These are phyloP conservation scores for Fonsecaea pedrosoi DNA, from an alignment of 2,329 filamentous ascomycete genomes.

Conservation along the genomic window DNA sequence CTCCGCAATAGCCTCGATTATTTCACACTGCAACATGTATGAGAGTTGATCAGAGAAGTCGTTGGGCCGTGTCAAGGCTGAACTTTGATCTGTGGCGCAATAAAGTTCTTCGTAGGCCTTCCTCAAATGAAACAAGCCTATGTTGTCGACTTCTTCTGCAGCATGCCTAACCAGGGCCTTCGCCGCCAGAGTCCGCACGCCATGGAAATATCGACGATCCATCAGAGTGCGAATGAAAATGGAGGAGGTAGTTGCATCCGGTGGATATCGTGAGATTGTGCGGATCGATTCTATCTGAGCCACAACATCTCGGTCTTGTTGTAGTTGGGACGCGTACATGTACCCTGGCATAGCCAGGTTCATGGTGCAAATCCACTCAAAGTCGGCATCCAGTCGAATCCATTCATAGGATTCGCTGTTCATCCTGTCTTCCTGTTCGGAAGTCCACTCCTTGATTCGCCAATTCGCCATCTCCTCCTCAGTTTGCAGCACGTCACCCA, in stretches of 20 bases:
- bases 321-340: conserved; percentile 97
- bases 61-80: conserved; percentile 82
- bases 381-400: conserved; percentile 97
- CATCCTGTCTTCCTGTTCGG: conserved; percentile 88
- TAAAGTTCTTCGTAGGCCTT: conserved; percentile 88
- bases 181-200: conserved; percentile 85
- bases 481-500: conserved; percentile 87
- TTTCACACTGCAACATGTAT: conserved; percentile 83
- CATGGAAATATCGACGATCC: conserved; percentile 91
- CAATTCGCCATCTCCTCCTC: conserved; percentile 83
- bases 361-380: conserved; percentile 92
- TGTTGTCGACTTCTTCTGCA: conserved; percentile 71
- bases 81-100: conserved; percentile 70
- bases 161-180: conserved; percentile 78
- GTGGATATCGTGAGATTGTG: conserved; percentile 70
- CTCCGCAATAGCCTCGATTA: conserved; percentile 78
- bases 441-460: conserved; percentile 86
- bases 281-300: conserved; percentile 80
- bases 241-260: conserved; percentile 83
- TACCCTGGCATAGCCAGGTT: conserved; percentile 84
- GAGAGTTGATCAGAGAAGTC: conserved; percentile 87
- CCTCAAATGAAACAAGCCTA: conserved; percentile 82
- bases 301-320: conserved; percentile 95
- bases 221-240: conserved; percentile 88
- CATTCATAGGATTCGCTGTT: conserved; percentile 97